phyloP scores from a whole-genome alignment of 2,329 filamentous ascomycete species.

The Ceratocystis lukuohia region DNA sequence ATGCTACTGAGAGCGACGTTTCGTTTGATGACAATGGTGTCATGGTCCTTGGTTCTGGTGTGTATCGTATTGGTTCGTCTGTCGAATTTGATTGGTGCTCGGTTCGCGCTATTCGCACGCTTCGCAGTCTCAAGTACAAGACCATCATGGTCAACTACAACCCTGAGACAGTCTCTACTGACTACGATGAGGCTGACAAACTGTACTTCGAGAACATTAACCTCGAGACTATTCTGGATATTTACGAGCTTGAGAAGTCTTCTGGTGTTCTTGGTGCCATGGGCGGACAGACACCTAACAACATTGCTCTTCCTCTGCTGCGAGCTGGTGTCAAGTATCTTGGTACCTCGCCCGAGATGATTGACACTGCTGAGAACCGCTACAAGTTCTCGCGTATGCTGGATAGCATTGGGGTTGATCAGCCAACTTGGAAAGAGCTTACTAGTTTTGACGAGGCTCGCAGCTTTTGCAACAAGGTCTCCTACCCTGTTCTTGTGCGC shows the following conservation, averaged over 20 bases:
- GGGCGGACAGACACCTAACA: conserved; percentile 96
- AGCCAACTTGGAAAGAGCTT: conserved; percentile 95
- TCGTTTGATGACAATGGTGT: conserved; percentile 77
- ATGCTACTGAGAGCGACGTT: conserved; percentile 74
- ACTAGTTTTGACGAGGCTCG: conserved; percentile 87
- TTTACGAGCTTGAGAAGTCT: conserved; percentile 76
- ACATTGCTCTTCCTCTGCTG: conserved; percentile 82
- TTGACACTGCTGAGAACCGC: conserved; percentile 90
- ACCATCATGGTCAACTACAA: conserved; percentile 96
- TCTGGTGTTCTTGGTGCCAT: conserved; percentile 84
- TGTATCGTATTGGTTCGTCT: conserved; percentile 93
- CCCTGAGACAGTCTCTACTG: conserved; percentile 76
- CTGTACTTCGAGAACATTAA: conserved; percentile 96
- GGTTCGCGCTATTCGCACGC: conserved; percentile 80
- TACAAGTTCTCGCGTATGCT: conserved; percentile 99
- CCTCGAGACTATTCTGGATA: conserved; percentile 79
- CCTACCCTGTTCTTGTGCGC: conserved; percentile 86
- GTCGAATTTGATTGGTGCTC: conserved; percentile 99
- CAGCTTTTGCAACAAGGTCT: conserved; percentile 74
- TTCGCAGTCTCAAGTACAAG: conserved; percentile 73
- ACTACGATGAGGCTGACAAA: conserved; percentile 87
- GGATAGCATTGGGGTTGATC: conserved; percentile 85
- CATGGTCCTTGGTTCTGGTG: conserved; percentile 91
- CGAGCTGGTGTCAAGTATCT: conserved; percentile 83
- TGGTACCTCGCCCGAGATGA: conserved; percentile 97